Percentiles rank a stretch among this genome's conserved stretches.
Conservation (phyloP, 2,329 filamentous ascomycete species). For the Stagonosporopsis vannaccii region DNA sequence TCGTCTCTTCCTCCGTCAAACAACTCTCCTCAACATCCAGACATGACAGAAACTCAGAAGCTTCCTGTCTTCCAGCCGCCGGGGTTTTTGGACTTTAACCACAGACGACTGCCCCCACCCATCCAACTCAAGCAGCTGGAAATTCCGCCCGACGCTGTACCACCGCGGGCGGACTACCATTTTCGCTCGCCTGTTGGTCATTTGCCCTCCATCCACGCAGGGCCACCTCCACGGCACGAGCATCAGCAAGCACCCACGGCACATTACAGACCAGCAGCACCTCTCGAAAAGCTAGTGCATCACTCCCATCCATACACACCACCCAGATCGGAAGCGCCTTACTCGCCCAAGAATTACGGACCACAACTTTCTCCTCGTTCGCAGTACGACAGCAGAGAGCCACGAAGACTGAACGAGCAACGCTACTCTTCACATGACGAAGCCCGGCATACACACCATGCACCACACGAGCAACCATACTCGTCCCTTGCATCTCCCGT, state of each 20-base stretch:
- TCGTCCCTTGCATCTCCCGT: conserved; percentile 48
- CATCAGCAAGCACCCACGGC: conserved; percentile 32
- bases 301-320: conserved; percentile 50
- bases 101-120: conserved; percentile 51
- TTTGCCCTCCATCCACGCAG: conserved; percentile 47
- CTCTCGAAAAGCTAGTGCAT: conserved; percentile 47
- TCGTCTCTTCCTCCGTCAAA: conserved; percentile 53
- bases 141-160: conserved; percentile 49
- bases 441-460: conserved; percentile 36
- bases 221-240: conserved; percentile 40
- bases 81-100: conserved; percentile 50
- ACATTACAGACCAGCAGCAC: conserved; percentile 38
- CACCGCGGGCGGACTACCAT: conserved; percentile 48
- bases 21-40: conserved; percentile 42
- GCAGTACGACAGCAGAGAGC: conserved; percentile 41
- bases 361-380: conserved; percentile 49
- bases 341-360: conserved; percentile 50
- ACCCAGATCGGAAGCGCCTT: conserved; percentile 49
- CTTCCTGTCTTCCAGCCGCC: conserved; percentile 51
- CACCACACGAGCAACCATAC: conserved; percentile 43
- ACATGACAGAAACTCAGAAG: conserved; percentile 57
- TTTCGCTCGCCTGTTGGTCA: conserved; percentile 50
- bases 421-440: conserved; percentile 45
- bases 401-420: conserved; percentile 40
- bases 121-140: conserved; percentile 50